A percentile compares a stretch with the other conserved stretches of the same genome.
These are phyloP conservation scores for Plasmodium inui DNA, from an alignment of 169 alveolate species.

Conservation along the genomic window DNA sequence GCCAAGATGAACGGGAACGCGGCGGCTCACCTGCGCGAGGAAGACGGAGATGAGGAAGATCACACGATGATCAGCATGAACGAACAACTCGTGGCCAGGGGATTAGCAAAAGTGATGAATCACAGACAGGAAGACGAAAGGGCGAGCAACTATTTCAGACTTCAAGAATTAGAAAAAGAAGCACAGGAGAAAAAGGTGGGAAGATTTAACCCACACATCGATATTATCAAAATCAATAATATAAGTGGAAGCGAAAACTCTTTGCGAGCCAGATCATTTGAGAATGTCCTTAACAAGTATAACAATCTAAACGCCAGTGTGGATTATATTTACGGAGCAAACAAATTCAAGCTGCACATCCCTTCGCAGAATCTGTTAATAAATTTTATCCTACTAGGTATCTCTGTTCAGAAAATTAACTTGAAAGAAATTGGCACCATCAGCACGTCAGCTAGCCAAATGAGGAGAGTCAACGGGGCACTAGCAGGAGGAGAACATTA, in stretches of 20 bases:
- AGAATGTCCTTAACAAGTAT: conserved; percentile 54
- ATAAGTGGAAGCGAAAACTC: conserved; percentile 75
- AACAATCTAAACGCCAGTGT: conserved; percentile 69
- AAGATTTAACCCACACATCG: conserved; percentile 55
- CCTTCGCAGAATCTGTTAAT: conserved; percentile 72
- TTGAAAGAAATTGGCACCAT: conserved; percentile 23
- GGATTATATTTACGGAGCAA: conserved; percentile 73
- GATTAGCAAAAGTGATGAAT: conserved; percentile 62
- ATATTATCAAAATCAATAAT: conserved; percentile 59
- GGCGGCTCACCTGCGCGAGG: neutral
- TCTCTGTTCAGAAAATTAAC: conserved; percentile 60
- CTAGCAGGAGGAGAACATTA: neutral
- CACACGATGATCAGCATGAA: neutral
- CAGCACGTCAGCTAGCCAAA: neutral
- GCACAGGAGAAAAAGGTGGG: conserved; percentile 62
- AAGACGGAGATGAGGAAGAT: neutral
- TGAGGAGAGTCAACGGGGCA: neutral
- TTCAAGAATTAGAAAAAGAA: conserved; percentile 73
- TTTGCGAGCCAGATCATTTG: conserved; percentile 66
- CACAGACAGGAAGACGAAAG: conserved; percentile 70
- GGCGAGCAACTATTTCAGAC: conserved; percentile 41
- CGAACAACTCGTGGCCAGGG: conserved; percentile 45
- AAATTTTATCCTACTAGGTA: conserved; percentile 56
- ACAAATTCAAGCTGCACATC: conserved; percentile 43
- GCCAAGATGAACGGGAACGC: neutral